A percentile compares a stretch with the other conserved stretches of the same genome.
These are phyloP conservation scores for Petasospora fabianii DNA, from an alignment of 1,139 yeast species.

Conservation along the genomic window DNA sequence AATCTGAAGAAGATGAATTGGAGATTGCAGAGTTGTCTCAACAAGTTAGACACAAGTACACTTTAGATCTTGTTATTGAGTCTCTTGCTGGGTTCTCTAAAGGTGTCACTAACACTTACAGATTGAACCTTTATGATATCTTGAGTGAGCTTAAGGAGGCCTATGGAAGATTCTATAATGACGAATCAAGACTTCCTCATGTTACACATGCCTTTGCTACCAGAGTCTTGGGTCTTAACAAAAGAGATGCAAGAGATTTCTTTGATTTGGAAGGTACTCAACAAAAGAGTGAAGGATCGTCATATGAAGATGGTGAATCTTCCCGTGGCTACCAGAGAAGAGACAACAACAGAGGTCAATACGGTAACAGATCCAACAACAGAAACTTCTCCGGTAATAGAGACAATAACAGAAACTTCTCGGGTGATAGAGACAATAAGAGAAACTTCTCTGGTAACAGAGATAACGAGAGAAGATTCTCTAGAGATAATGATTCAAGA, in stretches of 20 bases:
- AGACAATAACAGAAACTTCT: slow-evolving; percentile 1
- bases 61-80: slow-evolving; percentile 28
- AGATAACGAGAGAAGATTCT: slow-evolving; percentile 4
- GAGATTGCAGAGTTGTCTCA: slow-evolving; percentile 27
- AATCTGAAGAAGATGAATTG: slow-evolving; percentile 29
- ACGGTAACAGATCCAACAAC: slow-evolving; percentile 14
- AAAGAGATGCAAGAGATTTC: slow-evolving; percentile 24
- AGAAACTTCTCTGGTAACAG: slow-evolving; percentile 2
- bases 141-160: slow-evolving; percentile 19
- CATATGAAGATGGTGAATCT: neutral
- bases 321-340: slow-evolving; percentile 10
- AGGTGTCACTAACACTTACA: slow-evolving; percentile 32
- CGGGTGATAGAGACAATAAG: slow-evolving; percentile 2
- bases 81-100: slow-evolving; percentile 37
- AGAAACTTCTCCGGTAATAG: slow-evolving; percentile 7
- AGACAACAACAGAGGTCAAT: slow-evolving; percentile 10
- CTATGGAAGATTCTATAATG: slow-evolving; percentile 20
- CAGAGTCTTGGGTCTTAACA: slow-evolving; percentile 26
- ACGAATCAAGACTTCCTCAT: slow-evolving; percentile 20
- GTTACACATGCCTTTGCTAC: slow-evolving; percentile 26
- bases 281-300: neutral
- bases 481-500: slow-evolving; percentile 1
- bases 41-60: slow-evolving; percentile 23
- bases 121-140: slow-evolving; percentile 26
- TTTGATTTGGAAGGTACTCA: slow-evolving; percentile 21